Percentiles rank a stretch among this genome's conserved stretches.
Evolutionary conservation across 2,329 filamentous ascomycete species (phyloP).

Genomic region (Trichoderma polysporum): DNA sequence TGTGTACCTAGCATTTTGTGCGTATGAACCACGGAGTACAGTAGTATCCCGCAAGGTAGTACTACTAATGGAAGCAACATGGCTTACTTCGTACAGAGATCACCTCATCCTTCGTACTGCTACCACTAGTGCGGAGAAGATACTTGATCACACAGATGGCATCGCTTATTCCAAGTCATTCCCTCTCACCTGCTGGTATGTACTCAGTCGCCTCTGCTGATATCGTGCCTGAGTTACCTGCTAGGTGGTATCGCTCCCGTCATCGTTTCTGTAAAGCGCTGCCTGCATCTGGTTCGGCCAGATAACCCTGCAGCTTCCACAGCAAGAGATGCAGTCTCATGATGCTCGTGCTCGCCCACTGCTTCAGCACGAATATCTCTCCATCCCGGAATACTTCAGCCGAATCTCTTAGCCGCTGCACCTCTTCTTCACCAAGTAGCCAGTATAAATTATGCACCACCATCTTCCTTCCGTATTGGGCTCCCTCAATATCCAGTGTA

Average conservation of each 20-base stretch:
- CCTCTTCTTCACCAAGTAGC: slow-evolving; percentile 51
- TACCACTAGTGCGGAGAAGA: too few relatives aligned
- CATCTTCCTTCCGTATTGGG: slow-evolving; percentile 39
- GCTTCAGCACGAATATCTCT: slow-evolving; percentile 44
- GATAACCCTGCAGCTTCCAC: slow-evolving; percentile 60
- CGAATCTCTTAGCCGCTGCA: slow-evolving; percentile 40
- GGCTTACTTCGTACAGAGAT: too few relatives aligned
- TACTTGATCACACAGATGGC: too few relatives aligned
- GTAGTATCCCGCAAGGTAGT: too few relatives aligned
- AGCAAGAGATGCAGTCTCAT: slow-evolving; percentile 49
- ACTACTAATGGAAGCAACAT: too few relatives aligned
- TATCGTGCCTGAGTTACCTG: neutral
- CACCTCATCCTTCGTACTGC: too few relatives aligned
- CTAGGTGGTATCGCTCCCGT: neutral
- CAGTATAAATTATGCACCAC: slow-evolving; percentile 53
- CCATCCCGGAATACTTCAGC: slow-evolving; percentile 38
- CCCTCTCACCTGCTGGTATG: too few relatives aligned
- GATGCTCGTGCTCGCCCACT: slow-evolving; percentile 40
- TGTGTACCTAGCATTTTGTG: neutral
- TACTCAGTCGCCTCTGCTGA: neutral
- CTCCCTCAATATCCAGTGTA: slow-evolving; percentile 43
- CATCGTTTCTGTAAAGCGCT: neutral
- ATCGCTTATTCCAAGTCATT: too few relatives aligned
- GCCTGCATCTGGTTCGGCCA: slow-evolving; percentile 28
- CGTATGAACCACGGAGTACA: too few relatives aligned